Evolutionary conservation across 441 rosid genomes (phyloP), one percentile per base, ranked within the genome.

Genomic region (Erysimum cheiri): DNA sequence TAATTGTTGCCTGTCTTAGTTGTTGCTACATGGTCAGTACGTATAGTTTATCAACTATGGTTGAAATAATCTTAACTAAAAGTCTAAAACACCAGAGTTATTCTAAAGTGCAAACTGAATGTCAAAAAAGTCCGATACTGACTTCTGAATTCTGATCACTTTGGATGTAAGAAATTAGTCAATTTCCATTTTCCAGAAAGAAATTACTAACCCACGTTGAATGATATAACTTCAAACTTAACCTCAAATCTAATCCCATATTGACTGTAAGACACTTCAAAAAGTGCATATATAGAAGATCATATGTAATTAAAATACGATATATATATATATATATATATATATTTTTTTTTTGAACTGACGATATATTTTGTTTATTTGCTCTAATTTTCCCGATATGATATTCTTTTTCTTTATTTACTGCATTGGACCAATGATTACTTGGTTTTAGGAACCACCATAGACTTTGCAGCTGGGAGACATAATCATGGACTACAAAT

Each of bases 391-490:
- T 49, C 0, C 35, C 13, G 4, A 19, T 32, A 29, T 32, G 14
- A 32, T 15, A 40, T 61, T 43, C 19, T 33, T 22, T 63, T 35
- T 26, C 1, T 40, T 66, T 40, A 15, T 28, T 47, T 31, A 56
- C 66, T 26, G 53, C 36, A 39, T 48, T 72, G 47, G 31, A 57
- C 60, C 53, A 73, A 58, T 73, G 60, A 58, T 72, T 65, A 57
- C 10, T 57, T 56, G 33, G 37, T 65, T 56, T 47, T 49, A 49
- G 28, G 60, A 66, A 73, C 43, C 35, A 72, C 54, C 64, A 36
- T 37, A 50, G 62, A 41, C 77, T 66, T 41, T 59, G 72, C 72
- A 74, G 69, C 67, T 53, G 57, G 44, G 64, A 65, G 71, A 65
- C 71, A 73, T 8, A 58, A 49, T 57, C 66, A 49, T 73, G 36